A percentile compares a stretch with the other conserved stretches of the same genome.
These are phyloP conservation scores for Sugiyamaella lignohabitans DNA, from an alignment of 805 yeast species.

Conservation along the genomic window DNA sequence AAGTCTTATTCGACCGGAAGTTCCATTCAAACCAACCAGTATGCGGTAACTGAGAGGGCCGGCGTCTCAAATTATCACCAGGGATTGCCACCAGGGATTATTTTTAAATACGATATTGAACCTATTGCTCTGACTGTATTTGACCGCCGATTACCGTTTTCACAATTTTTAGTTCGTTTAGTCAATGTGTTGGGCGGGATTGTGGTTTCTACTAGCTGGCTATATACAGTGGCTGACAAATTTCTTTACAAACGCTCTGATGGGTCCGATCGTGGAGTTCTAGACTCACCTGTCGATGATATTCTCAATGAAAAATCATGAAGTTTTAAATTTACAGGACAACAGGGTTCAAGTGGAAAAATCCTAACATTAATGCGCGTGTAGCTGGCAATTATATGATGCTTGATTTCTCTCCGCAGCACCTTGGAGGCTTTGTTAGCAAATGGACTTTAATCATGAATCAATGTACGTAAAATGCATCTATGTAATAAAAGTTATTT, in stretches of 20 bases:
- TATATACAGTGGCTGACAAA: conserved; percentile 45
- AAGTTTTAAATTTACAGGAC: neutral
- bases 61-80: conserved; percentile 20
- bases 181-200: conserved; percentile 82
- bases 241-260: conserved; percentile 4
- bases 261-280: conserved; percentile 5
- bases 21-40: conserved; percentile 75
- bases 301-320: neutral
- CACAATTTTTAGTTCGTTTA: conserved; percentile 68
- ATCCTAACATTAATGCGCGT: no score
- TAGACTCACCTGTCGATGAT: conserved; percentile 9
- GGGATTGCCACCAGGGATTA: conserved; percentile 63
- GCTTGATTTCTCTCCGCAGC: no score
- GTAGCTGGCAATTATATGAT: no score
- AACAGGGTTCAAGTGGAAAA: no score
- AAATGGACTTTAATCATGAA: no score
- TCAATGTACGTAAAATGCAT: no score
- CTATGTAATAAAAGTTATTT: no score
- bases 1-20: conserved; percentile 47
- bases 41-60: conserved; percentile 45
- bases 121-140: conserved; percentile 65
- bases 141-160: conserved; percentile 70
- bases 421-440: no score
- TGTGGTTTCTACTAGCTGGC: conserved; percentile 61
- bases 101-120: conserved; percentile 80